Conservation (phyloP, 768 basidiomycete genomes). For the Leccinellum luteum region DNA sequence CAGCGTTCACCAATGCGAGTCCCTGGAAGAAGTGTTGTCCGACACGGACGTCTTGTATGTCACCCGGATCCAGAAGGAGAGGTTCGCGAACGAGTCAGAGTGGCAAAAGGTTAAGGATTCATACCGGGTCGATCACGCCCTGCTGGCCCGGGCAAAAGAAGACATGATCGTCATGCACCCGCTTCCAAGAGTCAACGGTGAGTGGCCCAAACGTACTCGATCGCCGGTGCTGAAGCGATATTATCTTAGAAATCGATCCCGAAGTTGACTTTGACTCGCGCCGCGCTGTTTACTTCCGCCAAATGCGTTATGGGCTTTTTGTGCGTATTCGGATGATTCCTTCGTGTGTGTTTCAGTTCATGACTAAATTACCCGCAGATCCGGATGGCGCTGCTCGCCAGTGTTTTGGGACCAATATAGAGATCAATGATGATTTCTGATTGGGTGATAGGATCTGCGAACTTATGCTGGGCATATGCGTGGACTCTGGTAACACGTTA, state of each 20-base stretch:
- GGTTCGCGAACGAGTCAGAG: slow-evolving; percentile 77
- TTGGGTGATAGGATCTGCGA: background rate
- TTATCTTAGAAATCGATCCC: slow-evolving; percentile 86
- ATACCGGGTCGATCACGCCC: slow-evolving; percentile 91
- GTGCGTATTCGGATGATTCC: slow-evolving; percentile 47
- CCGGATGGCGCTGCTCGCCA: slow-evolving; percentile 77
- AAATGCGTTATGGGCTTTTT: slow-evolving; percentile 97
- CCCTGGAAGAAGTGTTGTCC: slow-evolving; percentile 86
- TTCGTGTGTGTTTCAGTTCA: background rate
- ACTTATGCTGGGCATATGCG: background rate
- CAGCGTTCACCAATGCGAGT: slow-evolving; percentile 74
- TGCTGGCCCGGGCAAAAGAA: slow-evolving; percentile 89
- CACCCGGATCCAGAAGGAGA: slow-evolving; percentile 93
- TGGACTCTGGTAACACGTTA: background rate
- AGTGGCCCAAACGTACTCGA: slow-evolving; percentile 19
- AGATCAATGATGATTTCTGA: background rate
- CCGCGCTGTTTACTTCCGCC: slow-evolving; percentile 95
- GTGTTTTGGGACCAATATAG: slow-evolving; percentile 47
- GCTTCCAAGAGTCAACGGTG: slow-evolving; percentile 88
- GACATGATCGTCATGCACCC: slow-evolving; percentile 99
- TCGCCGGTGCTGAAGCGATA: slow-evolving; percentile 8
- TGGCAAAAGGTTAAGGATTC: slow-evolving; percentile 91
- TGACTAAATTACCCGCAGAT: slow-evolving; percentile 40
- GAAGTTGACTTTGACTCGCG: slow-evolving; percentile 96
- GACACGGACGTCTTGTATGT: slow-evolving; percentile 97